Evolutionary conservation across 2,329 filamentous ascomycete genomes (phyloP).

Genomic region (Epichloe coenophiala): DNA sequence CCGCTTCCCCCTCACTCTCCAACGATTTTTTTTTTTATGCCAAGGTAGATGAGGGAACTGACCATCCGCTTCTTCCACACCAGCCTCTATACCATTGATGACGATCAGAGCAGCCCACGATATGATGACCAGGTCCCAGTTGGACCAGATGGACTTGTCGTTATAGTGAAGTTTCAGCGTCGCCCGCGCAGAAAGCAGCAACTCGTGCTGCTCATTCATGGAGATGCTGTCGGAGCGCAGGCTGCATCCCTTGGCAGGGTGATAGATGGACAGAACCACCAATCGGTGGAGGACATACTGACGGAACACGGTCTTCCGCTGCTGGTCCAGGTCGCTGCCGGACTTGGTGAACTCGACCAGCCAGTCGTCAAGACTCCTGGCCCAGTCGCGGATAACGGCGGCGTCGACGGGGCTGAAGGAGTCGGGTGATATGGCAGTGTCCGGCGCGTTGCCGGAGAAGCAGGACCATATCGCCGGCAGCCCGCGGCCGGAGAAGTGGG

Average conservation of each 20-base stretch:
- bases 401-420: conserved; percentile 25
- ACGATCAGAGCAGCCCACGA: conserved; percentile 31
- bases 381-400: conserved; percentile 29
- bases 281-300: conserved; percentile 29
- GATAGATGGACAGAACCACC: conserved; percentile 29
- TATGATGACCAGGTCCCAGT: conserved; percentile 30
- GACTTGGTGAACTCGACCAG: conserved; percentile 23
- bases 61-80: conserved; percentile 25
- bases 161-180: conserved; percentile 25
- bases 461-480: conserved; percentile 30
- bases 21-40: too few relatives aligned
- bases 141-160: conserved; percentile 29
- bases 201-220: conserved; percentile 25
- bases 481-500: conserved; percentile 27
- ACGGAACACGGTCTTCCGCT: conserved; percentile 23
- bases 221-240: conserved; percentile 22
- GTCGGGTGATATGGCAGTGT: conserved; percentile 10
- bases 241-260: conserved; percentile 25
- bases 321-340: conserved; percentile 18
- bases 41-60: conserved; percentile 1
- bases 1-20: too few relatives aligned
- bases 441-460: conserved; percentile 15
- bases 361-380: conserved; percentile 27
- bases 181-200: conserved; percentile 26
- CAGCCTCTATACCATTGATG: conserved; percentile 25